A percentile compares a stretch with the other conserved stretches of the same genome.
Evolutionary conservation across 1,284 basidiomycete species (phyloP).

Genomic region (Neotropicomus parvogracilis): DNA sequence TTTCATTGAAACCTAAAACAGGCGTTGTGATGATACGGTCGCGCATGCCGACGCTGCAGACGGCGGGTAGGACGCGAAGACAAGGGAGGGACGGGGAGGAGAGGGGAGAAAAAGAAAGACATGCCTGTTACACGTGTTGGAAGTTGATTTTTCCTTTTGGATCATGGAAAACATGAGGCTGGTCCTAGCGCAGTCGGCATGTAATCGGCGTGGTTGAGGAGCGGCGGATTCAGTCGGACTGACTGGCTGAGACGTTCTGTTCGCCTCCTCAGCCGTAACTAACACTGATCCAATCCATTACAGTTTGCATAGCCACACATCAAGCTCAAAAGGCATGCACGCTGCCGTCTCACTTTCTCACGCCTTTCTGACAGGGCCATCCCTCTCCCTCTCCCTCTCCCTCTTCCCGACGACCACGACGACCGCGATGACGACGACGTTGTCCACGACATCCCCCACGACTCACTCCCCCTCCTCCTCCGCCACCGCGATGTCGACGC

Average conservation of each 20-base stretch:
- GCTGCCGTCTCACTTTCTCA: slow-evolving; percentile 26
- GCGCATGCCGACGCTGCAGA: slow-evolving; percentile 7
- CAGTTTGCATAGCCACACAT: slow-evolving; percentile 27
- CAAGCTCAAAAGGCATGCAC: slow-evolving; percentile 32
- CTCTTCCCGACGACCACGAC: slow-evolving; percentile 13
- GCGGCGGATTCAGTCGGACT: neutral
- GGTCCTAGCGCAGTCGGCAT: slow-evolving; percentile 12
- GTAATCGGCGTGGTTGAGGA: slow-evolving; percentile 24
- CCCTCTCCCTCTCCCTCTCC: slow-evolving; percentile 21
- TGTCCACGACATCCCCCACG: slow-evolving; percentile 16
- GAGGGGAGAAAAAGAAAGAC: slow-evolving; percentile 20
- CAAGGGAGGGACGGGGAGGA: slow-evolving; percentile 6
- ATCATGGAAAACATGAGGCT: slow-evolving; percentile 19
- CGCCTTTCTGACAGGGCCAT: slow-evolving; percentile 28
- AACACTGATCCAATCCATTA: neutral
- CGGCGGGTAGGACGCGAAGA: slow-evolving; percentile 3
- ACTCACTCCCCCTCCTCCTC: slow-evolving; percentile 2
- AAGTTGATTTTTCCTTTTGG: slow-evolving; percentile 23
- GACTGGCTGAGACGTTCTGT: no score
- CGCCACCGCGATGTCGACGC: slow-evolving; percentile 24
- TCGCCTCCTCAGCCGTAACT: no score
- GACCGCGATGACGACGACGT: slow-evolving; percentile 26
- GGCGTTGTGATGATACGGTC: slow-evolving; percentile 1
- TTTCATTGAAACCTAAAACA: neutral
- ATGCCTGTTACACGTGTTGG: slow-evolving; percentile 28